A percentile compares a stretch with the other conserved stretches of the same genome.
These are phyloP conservation scores for Trypanosoma avium DNA, from an alignment of 208 protist genomes.

Conservation along the genomic window DNA sequence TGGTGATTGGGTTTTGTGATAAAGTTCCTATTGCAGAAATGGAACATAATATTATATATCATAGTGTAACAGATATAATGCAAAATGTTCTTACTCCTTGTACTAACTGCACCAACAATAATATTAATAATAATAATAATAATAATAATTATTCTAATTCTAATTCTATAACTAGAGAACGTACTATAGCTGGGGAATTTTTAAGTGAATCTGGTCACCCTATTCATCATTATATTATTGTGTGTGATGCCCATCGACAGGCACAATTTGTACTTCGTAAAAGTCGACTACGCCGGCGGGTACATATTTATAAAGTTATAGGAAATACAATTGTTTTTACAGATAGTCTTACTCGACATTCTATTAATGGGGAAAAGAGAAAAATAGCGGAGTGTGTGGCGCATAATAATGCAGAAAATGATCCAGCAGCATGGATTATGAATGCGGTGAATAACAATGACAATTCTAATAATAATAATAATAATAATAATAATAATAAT, in stretches of 20 bases:
- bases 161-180: not conserved
- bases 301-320: conserved; percentile 50
- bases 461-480: not conserved
- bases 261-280: conserved; percentile 51
- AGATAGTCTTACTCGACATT: conserved; percentile 36
- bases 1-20: conserved; percentile 8
- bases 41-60: conserved; percentile 16
- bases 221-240: conserved; percentile 53
- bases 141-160: too few relatives aligned
- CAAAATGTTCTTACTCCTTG: not conserved
- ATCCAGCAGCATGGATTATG: conserved; percentile 38
- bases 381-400: conserved; percentile 43
- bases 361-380: conserved; percentile 39
- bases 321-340: conserved; percentile 42
- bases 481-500: not conserved
- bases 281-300: conserved; percentile 46
- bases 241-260: conserved; percentile 51
- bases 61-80: not conserved
- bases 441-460: conserved; percentile 26
- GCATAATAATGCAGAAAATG: conserved; percentile 8
- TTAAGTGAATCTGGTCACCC: conserved; percentile 59
- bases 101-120: not conserved
- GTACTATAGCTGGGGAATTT: conserved; percentile 39
- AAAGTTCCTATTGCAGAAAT: conserved; percentile 6
- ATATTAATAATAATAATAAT: too few relatives aligned